These are phyloP conservation scores for Venturiaceae sp. DNA, from an alignment of 2,329 filamentous ascomycete species.

Conservation along the genomic window DNA sequence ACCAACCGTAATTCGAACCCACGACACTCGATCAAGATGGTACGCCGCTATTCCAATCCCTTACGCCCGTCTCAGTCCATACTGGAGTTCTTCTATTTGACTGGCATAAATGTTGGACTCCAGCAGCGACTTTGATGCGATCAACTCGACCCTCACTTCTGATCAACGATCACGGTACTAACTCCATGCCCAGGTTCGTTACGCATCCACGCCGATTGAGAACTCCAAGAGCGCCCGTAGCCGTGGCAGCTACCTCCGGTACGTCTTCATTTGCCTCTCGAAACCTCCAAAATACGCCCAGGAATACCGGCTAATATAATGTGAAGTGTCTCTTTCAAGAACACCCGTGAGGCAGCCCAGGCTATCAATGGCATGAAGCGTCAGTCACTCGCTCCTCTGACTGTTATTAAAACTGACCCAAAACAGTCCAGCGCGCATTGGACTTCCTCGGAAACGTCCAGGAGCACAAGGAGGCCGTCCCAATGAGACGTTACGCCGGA, in stretches of 20 bases:
- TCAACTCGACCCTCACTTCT: not conserved
- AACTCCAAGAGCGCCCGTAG: constrained; percentile 91
- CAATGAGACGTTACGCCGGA: constrained; percentile 95
- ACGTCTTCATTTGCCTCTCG: constrained; percentile 63
- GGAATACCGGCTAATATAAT: constrained; percentile 87
- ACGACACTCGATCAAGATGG: no score
- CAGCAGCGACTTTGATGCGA: not conserved
- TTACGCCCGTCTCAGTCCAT: not conserved
- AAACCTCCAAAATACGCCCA: constrained; percentile 88
- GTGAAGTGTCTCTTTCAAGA: constrained; percentile 99
- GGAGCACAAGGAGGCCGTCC: constrained; percentile 94
- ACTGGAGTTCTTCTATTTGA: no score
- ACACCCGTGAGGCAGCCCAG: constrained; percentile 99
- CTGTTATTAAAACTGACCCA: not conserved
- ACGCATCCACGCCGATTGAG: constrained; percentile 84
- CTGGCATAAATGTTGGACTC: not conserved
- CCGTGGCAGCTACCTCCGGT: constrained; percentile 92
- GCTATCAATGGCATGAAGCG: constrained; percentile 98
- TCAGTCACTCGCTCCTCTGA: not conserved
- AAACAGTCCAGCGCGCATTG: constrained; percentile 67
- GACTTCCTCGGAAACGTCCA: constrained; percentile 98
- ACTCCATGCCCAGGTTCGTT: constrained; percentile 57
- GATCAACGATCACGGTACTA: no score
- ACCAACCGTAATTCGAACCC: no score
- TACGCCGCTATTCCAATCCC: not conserved